A percentile compares a stretch with the other conserved stretches of the same genome.
Evolutionary conservation across 305 asterid species (phyloP).

Genomic region (Withania somnifera): DNA sequence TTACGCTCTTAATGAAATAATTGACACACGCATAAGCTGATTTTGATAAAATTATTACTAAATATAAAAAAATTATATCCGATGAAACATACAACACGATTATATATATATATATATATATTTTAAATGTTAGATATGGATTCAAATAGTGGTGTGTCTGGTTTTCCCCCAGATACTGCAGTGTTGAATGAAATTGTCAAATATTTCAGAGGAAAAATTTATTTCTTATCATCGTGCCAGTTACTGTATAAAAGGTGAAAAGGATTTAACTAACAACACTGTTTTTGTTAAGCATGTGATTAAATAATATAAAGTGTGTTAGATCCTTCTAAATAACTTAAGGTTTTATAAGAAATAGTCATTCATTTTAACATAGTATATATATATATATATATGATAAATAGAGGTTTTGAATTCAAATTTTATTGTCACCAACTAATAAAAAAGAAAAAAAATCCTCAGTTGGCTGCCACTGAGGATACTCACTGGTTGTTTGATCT

Average conservation of each 20-base stretch:
- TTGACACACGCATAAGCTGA: background rate
- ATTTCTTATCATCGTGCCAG: background rate
- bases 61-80: background rate
- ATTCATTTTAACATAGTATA: too few relatives aligned
- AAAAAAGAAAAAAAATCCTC: too few relatives aligned
- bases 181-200: background rate
- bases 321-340: too few relatives aligned
- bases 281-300: background rate
- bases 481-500: too few relatives aligned
- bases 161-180: too few relatives aligned
- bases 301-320: too few relatives aligned
- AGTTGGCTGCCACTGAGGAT: too few relatives aligned
- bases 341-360: too few relatives aligned
- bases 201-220: background rate
- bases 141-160: background rate
- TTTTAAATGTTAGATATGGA: background rate
- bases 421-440: background rate
- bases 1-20: background rate
- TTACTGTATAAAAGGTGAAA: background rate
- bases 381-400: too few relatives aligned
- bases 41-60: background rate
- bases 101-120: background rate
- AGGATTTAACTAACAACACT: background rate
- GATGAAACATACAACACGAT: too few relatives aligned
- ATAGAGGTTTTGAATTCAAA: too few relatives aligned